Evolutionary conservation across 768 basidiomycete genomes (phyloP), one percentile per base, ranked within the genome.

Genomic region (Tricholoma terreum): DNA sequence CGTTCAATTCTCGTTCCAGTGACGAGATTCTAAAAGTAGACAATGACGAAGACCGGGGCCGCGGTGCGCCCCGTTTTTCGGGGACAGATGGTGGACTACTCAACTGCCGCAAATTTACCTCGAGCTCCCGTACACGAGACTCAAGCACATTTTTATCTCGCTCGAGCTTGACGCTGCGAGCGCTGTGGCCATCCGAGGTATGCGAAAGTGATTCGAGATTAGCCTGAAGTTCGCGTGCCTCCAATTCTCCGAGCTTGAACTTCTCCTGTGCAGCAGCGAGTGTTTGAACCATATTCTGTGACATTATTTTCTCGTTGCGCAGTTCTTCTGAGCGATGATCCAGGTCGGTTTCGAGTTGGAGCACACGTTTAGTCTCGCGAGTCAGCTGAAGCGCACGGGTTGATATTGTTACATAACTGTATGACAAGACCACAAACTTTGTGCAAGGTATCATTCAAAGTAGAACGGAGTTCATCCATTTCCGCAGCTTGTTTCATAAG

Each of bases 1-100:
- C 83, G 17, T 68, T 66, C 4, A 87, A 67, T 40, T 90, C 84
- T 46, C 79, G 79, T 67, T 89, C 83, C 21, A 89, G 68, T 2
- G 73, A 71, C 2, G 74, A 71, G 17, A 84, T 70, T 49, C 76
- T 74, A 58, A 83, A 73, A 57, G 75, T 79, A 2, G 84, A 80
- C 33, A 82, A 70, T 0, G 85, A 86, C 1, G 86, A 85, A 19
- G 87, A 84, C 19, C 85, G 79, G 31, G 79, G 76, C 27, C 83
- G 78, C 19, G 74, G 60, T 46, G 68, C 68, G 54, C 71, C 75
- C 43, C 70, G 71, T 42, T 66, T 67, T 51, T 68, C 67, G 21
- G 69, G 64, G 56, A 74, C 66, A 43, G 70, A 64, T 57, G 74
- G 57, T 45, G 74, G 62, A 38, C 65, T 65, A 50, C 63, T 69